Evolutionary conservation across 768 basidiomycete genomes (phyloP), one percentile per base, ranked within the genome.

Genomic region (Tricholoma flavovirens): DNA sequence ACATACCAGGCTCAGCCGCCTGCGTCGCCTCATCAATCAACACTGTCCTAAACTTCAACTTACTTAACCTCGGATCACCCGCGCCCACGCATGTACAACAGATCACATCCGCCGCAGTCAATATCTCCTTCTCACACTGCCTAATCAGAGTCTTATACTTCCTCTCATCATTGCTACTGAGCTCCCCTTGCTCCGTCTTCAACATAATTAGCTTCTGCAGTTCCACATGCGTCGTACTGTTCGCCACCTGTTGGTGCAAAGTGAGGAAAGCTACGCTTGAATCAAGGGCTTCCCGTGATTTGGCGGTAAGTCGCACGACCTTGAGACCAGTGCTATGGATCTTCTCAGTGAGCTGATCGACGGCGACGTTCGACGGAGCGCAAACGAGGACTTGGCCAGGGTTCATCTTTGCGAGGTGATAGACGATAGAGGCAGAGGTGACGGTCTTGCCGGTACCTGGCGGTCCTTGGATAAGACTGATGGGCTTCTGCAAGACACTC

Each of bases 371-470:
- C 53, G 96, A 98, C 0, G 97, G 97, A 7, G 97, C 97, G 68
- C 94, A 95, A 59, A 99, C 97, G 51, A 99, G 90, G 40, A 99
- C 97, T 72, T 98, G 97, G 50, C 96, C 96, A 0, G 95, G 94
- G 67, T 98, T 98, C 96, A 99, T 98, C 77, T 98, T 98, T 38
- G 94, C 94, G 17, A 99, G 86, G 68, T 99, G 96, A 71, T 98
- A 92, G 45, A 99, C 97, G 62, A 97, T 95, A 3, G 97, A 98
- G 9, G 97, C 97, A 8, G 97, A 99, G 0, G 97, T 99, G 53
- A 99, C 97, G 1, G 97, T 99, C 75, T 99, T 99, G 43, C 97
- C 95, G 0, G 97, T 99, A 32, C 97, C 97, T 17, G 97, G 97
- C 33, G 97, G 97, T 12, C 97, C 97, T 72, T 99, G 97, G 64